Evolutionary conservation across 805 yeast species (phyloP).

Genomic region (Torulaspora gathmanii): DNA sequence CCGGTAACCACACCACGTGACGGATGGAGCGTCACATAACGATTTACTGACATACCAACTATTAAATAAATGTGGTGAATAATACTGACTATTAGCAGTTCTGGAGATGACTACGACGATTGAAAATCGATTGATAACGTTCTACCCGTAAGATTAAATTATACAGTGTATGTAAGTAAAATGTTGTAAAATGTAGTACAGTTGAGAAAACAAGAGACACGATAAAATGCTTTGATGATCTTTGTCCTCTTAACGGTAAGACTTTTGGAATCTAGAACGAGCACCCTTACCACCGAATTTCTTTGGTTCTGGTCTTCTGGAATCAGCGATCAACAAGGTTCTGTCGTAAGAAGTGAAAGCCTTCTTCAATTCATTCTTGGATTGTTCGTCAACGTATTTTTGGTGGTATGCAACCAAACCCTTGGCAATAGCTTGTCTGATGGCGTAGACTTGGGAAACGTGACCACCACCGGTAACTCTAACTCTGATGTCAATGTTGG

Average conservation of each 20-base stretch:
- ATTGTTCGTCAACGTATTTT: constrained; percentile 98
- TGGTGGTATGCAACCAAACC: constrained; percentile 99
- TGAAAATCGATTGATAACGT: constrained; percentile 17
- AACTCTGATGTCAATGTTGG: constrained; percentile 97
- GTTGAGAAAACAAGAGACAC: constrained; percentile 14
- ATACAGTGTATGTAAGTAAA: constrained; percentile 31
- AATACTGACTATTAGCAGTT: not conserved
- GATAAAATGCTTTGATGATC: constrained; percentile 42
- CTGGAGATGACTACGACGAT: not conserved
- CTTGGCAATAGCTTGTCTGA: constrained; percentile 99
- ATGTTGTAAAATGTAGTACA: constrained; percentile 17
- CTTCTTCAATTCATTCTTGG: constrained; percentile 99
- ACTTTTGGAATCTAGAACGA: constrained; percentile 99
- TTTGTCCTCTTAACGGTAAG: constrained; percentile 91
- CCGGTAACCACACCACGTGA: not conserved
- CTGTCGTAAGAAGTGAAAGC: constrained; percentile 97
- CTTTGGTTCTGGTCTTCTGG: constrained; percentile 99
- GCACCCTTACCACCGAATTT: constrained; percentile 99
- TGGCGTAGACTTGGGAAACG: constrained; percentile 99
- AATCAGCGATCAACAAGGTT: constrained; percentile 98
- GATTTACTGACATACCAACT: not conserved
- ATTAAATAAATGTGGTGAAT: not conserved
- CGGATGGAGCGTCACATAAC: constrained; percentile 1
- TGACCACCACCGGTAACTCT: constrained; percentile 99
- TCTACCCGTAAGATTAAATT: constrained; percentile 33